Conservation (phyloP, 164 flowering plant species). For the Protea cynaroides region DNA sequence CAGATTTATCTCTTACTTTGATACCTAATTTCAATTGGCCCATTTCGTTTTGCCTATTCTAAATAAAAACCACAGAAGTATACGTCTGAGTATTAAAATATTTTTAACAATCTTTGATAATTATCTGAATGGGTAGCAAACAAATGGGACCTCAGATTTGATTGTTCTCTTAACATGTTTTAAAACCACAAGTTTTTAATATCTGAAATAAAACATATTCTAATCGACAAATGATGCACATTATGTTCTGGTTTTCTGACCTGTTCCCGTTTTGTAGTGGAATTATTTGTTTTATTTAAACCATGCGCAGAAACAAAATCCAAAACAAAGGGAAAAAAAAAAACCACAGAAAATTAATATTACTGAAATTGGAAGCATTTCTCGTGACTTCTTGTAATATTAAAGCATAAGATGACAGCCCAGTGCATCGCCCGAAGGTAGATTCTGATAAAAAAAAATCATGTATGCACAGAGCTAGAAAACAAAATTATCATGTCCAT, state of each 20-base stretch:
- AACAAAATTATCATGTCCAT: too few relatives aligned
- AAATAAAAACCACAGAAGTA: not conserved
- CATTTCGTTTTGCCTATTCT: not conserved
- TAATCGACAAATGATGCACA: not conserved
- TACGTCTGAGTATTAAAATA: not conserved
- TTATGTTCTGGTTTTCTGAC: not conserved
- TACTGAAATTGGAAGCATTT: not conserved
- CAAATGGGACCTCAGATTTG: slow-evolving; percentile 17
- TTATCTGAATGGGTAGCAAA: slow-evolving; percentile 14
- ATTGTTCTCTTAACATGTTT: slow-evolving; percentile 4
- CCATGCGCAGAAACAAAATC: not conserved
- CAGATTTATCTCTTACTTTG: not conserved
- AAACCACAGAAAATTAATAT: not conserved
- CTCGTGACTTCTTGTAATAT: not conserved
- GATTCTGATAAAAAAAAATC: too few relatives aligned
- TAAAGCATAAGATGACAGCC: too few relatives aligned
- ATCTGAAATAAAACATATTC: not conserved
- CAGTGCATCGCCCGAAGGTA: too few relatives aligned
- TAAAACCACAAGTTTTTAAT: too few relatives aligned
- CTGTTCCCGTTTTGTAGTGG: not conserved
- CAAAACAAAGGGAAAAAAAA: too few relatives aligned
- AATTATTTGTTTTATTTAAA: too few relatives aligned
- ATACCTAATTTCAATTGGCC: not conserved
- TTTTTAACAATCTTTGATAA: not conserved
- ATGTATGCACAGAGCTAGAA: too few relatives aligned